Evolutionary conservation across 352 stramenopile genomes (phyloP), one percentile per base, ranked within the genome.

Genomic region (Achlya hypogyna): DNA sequence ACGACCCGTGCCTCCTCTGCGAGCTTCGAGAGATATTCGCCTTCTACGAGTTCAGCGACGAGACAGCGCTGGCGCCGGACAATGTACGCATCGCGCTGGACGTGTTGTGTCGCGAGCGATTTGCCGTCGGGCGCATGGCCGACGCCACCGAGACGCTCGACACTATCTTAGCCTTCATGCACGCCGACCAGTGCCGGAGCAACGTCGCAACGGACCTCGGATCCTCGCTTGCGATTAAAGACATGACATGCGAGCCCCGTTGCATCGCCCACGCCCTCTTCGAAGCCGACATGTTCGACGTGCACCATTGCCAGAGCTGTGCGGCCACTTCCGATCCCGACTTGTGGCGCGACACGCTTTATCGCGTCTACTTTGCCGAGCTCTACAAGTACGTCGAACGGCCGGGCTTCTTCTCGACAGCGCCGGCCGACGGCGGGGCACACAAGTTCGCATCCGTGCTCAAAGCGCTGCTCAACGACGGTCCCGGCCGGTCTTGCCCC

Each of bases 201-300:
- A 56, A 69, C 31, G 28, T 25, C 8, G 8, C 6, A 10, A 9
- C 35, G 5, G 25, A 49, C 28, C 27, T 67, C 12, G 40, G 16
- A 14, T 51, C 60, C 10, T 67, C 60, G 45, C 56, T 67, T 10
- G 28, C 56, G 34, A 67, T 67, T n/a, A 71, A 71, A 8, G 68
- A 81, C 14, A 89, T 88, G 68, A 75, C 87, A 22, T 93, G 84
- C 45, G 82, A 89, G 63, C 84, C 84, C 49, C 79, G 88, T 65
- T 93, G 84, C 56, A 79, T 93, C 25, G 82, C 82, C 27, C 84
- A 93, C 62, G 63, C 87, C 67, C 69, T 93, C 6, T 93, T 93
- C 74, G 82, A 93, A 69, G 89, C 89, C 82, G 88, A 91, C 62
- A 74, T 93, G 58, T 89, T 93, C 82, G 84, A 93, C 69, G 77